Evolutionary conservation across 306 rosid species (phyloP), one percentile per base, ranked within the genome.

Genomic region (Citrullus amarus): DNA sequence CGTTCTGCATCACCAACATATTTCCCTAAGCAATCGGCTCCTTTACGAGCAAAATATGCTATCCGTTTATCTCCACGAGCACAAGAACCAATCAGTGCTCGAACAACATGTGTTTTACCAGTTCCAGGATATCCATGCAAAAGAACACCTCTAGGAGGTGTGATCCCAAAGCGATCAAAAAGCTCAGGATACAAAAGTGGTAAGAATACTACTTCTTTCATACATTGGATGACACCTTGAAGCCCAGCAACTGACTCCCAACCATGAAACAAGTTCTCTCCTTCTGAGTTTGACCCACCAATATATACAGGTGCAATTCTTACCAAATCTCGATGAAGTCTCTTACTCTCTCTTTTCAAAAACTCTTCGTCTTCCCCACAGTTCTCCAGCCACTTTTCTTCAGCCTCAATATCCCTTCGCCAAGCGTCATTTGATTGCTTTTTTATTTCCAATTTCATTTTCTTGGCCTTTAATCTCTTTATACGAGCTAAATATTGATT

Each of bases 181-280:
- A 95, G 83, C 86, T 95, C 96, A 3, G 98, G 98, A 84, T 95
- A 95, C 25, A 95, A 79, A 55, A 95, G 90, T 74, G 98, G 98
- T 80, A 95, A 84, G 77, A 92, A 90, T 76, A 92, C 98, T 83
- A 95, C 97, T 91, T 95, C 98, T 80, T 95, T 95, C 98, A 95
- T 89, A 86, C 98, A 95, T 58, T 73, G 85, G 85, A 95, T 95
- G 86, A 95, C 98, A 82, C 91, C 90, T 85, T 91, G 86, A 80
- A 95, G 98, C 85, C 98, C 98, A n/a, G 98, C 98, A 85, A 95
- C 97, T 65, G 98, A 92, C 84, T 95, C 98, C 98, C 98, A 95
- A 73, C 98, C 97, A 89, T 91, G 90, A 89, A 91, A 91, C 34
- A 85, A 65, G 63, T 86, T 86, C 65, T 84, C 93, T 46, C 81